A percentile compares a stretch with the other conserved stretches of the same genome.
These are phyloP conservation scores for Claviceps sp. DNA, from an alignment of 2,329 filamentous ascomycete species.

Conservation along the genomic window DNA sequence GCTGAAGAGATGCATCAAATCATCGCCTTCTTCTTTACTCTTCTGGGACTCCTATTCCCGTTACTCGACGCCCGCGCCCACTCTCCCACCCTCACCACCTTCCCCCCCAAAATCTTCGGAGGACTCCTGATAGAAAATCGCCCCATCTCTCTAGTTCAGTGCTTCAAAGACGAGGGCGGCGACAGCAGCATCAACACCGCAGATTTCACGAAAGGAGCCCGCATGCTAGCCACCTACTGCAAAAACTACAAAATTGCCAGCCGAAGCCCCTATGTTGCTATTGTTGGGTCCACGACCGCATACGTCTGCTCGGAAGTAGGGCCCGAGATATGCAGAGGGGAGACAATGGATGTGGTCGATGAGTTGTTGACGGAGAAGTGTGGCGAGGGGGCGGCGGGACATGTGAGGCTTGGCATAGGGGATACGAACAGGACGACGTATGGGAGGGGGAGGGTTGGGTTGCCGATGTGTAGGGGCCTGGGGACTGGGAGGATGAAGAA, in stretches of 20 bases:
- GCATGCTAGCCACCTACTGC: conserved; percentile 1
- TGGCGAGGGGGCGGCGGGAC: neutral
- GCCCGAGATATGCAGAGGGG: neutral
- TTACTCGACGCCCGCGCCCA: neutral
- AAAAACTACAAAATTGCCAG: neutral
- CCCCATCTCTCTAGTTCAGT: neutral
- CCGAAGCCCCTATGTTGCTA: neutral
- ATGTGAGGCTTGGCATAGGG: neutral
- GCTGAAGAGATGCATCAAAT: neutral
- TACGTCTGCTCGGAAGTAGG: conserved; percentile 1
- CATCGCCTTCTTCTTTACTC: neutral
- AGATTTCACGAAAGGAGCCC: neutral
- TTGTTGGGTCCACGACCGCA: neutral
- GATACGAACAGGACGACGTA: neutral
- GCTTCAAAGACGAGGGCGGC: neutral
- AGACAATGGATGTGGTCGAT: neutral
- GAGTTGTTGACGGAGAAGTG: neutral
- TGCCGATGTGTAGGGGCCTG: neutral
- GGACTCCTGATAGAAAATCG: neutral
- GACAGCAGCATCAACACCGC: neutral
- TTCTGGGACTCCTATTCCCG: neutral
- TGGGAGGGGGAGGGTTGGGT: neutral
- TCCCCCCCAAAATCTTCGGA: neutral
- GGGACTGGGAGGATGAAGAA: neutral
- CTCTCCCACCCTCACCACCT: neutral